A percentile compares a stretch with the other conserved stretches of the same genome.
phyloP scores from a whole-genome alignment of 2,329 filamentous ascomycete genomes.

The Nemania sp. region DNA sequence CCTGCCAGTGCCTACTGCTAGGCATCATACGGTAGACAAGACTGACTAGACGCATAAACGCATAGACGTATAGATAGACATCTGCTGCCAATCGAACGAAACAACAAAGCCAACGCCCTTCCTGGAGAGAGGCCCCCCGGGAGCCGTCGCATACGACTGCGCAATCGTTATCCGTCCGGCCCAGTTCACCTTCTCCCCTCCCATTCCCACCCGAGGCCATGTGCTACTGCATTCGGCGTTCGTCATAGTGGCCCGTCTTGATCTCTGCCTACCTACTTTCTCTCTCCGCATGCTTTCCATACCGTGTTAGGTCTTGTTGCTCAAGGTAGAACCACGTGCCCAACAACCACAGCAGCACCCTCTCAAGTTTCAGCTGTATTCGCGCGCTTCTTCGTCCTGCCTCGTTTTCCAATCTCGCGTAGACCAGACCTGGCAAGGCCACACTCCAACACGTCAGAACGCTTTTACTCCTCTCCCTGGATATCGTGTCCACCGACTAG shows the following conservation, averaged over 20 bases:
- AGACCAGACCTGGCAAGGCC: neutral
- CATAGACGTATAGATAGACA: no score
- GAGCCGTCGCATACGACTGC: slow-evolving; percentile 14
- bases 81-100: neutral
- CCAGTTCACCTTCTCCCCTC: neutral
- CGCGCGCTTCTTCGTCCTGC: neutral
- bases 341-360: slow-evolving; percentile 11
- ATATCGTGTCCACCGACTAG: no score
- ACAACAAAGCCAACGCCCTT: no score
- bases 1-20: slow-evolving; percentile 10
- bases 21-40: neutral
- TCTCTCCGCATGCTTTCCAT: slow-evolving; percentile 28
- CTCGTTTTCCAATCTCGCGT: slow-evolving; percentile 2
- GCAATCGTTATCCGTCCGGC: slow-evolving; percentile 6
- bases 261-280: slow-evolving; percentile 2
- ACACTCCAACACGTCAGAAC: neutral
- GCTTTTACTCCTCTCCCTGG: no score
- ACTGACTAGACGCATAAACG: neutral
- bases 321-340: slow-evolving; percentile 23
- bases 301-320: slow-evolving; percentile 25
- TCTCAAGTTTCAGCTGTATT: slow-evolving; percentile 1
- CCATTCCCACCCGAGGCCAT: slow-evolving; percentile 11
- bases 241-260: slow-evolving; percentile 21
- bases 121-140: neutral
- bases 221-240: slow-evolving; percentile 16